Conservation (phyloP, 75 land plant genomes). For the Selaginella moellendorffii region DNA sequence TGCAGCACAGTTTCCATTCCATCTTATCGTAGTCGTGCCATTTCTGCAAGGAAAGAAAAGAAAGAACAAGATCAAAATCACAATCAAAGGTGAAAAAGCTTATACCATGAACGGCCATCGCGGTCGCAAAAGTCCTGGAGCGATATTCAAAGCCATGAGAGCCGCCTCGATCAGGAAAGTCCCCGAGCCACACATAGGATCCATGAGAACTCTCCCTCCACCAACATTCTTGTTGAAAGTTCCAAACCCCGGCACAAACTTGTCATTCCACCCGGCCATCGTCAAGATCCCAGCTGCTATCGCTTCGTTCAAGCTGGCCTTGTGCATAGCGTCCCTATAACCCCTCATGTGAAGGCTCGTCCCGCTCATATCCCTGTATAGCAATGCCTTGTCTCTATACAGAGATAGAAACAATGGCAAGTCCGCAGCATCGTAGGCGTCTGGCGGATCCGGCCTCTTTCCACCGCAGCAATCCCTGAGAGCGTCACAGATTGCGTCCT, state of each 20-base stretch:
- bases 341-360: neutral
- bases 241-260: neutral
- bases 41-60: neutral
- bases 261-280: neutral
- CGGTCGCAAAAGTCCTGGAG: slow-evolving; percentile 15
- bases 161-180: slow-evolving; percentile 16
- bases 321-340: neutral
- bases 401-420: neutral
- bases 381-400: neutral
- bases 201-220: slow-evolving; percentile 10
- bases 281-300: neutral
- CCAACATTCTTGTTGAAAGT: neutral
- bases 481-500: neutral
- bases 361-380: neutral
- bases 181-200: slow-evolving; percentile 17
- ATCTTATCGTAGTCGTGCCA: slow-evolving; percentile 18
- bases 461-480: too few relatives aligned
- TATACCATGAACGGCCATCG: slow-evolving; percentile 14
- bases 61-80: neutral
- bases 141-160: slow-evolving; percentile 14
- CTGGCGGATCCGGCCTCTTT: too few relatives aligned
- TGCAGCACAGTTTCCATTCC: slow-evolving; percentile 8
- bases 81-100: neutral
- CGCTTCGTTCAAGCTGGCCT: neutral
- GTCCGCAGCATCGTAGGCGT: neutral